phyloP scores from a whole-genome alignment of 2,329 filamentous ascomycete genomes.

The Fusarium nanum region DNA sequence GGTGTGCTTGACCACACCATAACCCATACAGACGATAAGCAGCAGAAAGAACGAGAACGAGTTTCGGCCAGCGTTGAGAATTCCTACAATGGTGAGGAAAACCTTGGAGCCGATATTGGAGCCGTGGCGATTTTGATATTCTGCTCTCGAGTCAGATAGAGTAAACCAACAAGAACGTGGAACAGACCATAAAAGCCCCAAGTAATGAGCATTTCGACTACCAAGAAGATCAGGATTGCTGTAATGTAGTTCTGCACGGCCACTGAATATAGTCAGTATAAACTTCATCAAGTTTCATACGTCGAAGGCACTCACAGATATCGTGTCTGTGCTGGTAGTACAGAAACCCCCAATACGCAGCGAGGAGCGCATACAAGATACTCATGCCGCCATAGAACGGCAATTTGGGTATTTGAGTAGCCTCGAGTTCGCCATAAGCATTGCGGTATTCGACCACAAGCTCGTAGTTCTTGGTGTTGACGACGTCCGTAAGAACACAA shows the following conservation, averaged over 20 bases:
- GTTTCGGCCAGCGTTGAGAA: conserved; percentile 93
- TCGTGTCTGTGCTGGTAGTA: conserved; percentile 95
- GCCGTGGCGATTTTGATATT: conserved; percentile 92
- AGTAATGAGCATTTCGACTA: conserved; percentile 96
- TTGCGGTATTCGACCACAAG: conserved; percentile 93
- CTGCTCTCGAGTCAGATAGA: conserved; percentile 60
- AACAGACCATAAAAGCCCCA: conserved; percentile 92
- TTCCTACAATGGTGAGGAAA: conserved; percentile 88
- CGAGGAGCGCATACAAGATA: conserved; percentile 90
- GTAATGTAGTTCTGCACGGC: conserved; percentile 99
- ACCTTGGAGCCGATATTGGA: conserved; percentile 85
- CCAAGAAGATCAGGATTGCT: conserved; percentile 92
- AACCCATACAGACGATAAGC: conserved; percentile 99
- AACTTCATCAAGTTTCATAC: background rate
- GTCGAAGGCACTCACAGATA: conserved; percentile 71
- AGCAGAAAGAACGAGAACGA: conserved; percentile 98
- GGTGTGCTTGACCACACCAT: conserved; percentile 94
- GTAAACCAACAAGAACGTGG: background rate
- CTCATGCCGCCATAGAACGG: conserved; percentile 97
- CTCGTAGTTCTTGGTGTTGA: conserved; percentile 75
- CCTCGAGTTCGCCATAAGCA: conserved; percentile 94
- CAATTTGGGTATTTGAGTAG: conserved; percentile 94
- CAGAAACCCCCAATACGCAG: conserved; percentile 87
- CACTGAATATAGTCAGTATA: conserved; percentile 61
- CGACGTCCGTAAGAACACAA: conserved; percentile 84